Percentiles rank a stretch among this genome's conserved stretches.
phyloP scores from a whole-genome alignment of 2,329 filamentous ascomycete genomes.

The Phialophora macrospora region DNA sequence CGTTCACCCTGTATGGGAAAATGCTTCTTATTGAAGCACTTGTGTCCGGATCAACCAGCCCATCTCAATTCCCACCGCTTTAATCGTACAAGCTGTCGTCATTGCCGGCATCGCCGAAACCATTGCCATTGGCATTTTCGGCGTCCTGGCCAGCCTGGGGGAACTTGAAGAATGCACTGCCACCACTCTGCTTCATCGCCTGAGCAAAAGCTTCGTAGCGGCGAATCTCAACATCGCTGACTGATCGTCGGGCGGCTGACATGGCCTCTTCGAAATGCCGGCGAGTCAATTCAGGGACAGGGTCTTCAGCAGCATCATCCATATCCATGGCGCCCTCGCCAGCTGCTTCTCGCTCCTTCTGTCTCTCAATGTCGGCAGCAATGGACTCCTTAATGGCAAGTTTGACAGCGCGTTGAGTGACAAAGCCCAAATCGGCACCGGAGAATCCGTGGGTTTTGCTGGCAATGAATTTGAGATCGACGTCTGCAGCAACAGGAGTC shows the following conservation, averaged over 20 bases:
- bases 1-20: conserved; percentile 12
- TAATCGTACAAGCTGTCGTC: conserved; percentile 98
- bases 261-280: conserved; percentile 99
- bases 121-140: conserved; percentile 53
- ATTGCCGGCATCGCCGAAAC: conserved; percentile 84
- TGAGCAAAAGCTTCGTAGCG: conserved; percentile 98
- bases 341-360: conserved; percentile 84
- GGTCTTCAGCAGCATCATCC: conserved; percentile 74
- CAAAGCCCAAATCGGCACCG: conserved; percentile 98
- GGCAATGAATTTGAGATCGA: conserved; percentile 89
- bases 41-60: conserved; percentile 5
- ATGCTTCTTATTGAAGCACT: conserved; percentile 4
- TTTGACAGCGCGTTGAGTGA: conserved; percentile 98
- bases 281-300: conserved; percentile 93
- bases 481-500: conserved; percentile 85
- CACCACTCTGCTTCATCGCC: conserved; percentile 97
- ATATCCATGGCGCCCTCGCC: conserved; percentile 83
- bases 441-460: conserved; percentile 98
- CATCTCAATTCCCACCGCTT: neutral
- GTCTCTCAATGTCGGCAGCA: conserved; percentile 81
- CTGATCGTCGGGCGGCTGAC: conserved; percentile 89
- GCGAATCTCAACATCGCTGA: conserved; percentile 95
- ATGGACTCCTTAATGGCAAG: conserved; percentile 99
- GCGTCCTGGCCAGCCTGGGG: conserved; percentile 64
- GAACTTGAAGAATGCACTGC: conserved; percentile 98